Base-by-base conservation (phyloP, 139 green algal species). In the Pedinophyceae sp. region DNA sequence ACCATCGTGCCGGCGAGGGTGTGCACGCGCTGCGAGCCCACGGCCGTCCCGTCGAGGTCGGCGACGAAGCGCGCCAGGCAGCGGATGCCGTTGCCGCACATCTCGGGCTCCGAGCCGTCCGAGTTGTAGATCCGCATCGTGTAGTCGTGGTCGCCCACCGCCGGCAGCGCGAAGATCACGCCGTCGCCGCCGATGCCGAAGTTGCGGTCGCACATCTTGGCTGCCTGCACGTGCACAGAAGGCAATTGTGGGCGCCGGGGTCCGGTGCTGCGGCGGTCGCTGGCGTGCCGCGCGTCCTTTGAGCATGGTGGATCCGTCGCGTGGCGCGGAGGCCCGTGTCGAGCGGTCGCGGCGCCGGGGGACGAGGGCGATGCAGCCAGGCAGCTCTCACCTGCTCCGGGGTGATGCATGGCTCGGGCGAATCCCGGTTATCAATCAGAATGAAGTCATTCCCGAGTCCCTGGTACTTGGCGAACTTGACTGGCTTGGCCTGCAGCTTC, bases 81-180 rank as follows among this genome's bases (percentile, higher is more conserved):
- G 17, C 92, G 75, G 51, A 99, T 97, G 58, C 92, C 92, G 60
- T 99, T 99, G 57, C 92, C 92, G 70, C 92, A 99, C 92, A 99
- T 99, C 73, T 98, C 89, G 3, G 91, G 90, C 78, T 98, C 91
- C 22, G 62, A 85, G 50, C 91, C 90, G 57, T 98, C 91, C 0
- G 65, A 82, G 77, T 98, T 98, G 77, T 84, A 96, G 52, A 98
- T 96, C 48, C 88, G 76, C 91, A 98, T 98, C 17, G 74, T 75
- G 54, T 94, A 85, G 61, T 97, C 88, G 2, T 69, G 76, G 40
- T 80, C 73, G 17, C 66, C 70, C 30, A 48, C 16, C 3, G 75
- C 34, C 0, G 86, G 86, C 50, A 95, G 57, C 3, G 84, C 83
- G 78, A 97, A 96, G 55, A 95, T 95, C 24, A 95, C 83, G 51